A percentile compares a stretch with the other conserved stretches of the same genome.
Evolutionary conservation across 2,329 filamentous ascomycete species (phyloP).

Genomic region (Myrmaecium sp.): DNA sequence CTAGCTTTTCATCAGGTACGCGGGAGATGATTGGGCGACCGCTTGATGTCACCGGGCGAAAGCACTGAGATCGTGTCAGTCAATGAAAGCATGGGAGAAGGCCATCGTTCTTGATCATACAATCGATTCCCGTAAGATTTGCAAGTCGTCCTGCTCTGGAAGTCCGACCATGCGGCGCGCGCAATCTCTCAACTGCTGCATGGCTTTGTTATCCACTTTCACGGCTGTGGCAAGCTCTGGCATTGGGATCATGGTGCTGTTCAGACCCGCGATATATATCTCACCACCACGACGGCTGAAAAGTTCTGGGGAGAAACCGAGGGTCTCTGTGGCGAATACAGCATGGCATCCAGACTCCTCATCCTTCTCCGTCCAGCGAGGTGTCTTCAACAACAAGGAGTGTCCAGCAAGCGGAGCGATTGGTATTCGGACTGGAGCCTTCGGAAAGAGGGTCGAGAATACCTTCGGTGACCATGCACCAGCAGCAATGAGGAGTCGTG

Average conservation of each 20-base stretch:
- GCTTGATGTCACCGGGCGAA: conserved; percentile 48
- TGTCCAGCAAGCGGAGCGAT: conserved; percentile 51
- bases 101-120: conserved; percentile 9
- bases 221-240: conserved; percentile 38
- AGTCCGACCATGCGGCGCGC: conserved; percentile 32
- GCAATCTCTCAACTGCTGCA: conserved; percentile 33
- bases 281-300: conserved; percentile 51
- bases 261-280: conserved; percentile 59
- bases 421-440: conserved; percentile 34
- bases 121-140: conserved; percentile 46
- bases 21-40: conserved; percentile 47
- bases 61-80: conserved; percentile 32
- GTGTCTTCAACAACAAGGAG: conserved; percentile 49
- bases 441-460: conserved; percentile 48
- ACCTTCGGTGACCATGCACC: conserved; percentile 56
- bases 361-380: conserved; percentile 32
- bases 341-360: conserved; percentile 42
- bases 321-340: conserved; percentile 44
- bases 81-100: conserved; percentile 1
- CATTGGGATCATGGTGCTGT: conserved; percentile 42
- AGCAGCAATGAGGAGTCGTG: conserved; percentile 47
- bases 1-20: conserved; percentile 40
- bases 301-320: conserved; percentile 50
- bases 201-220: conserved; percentile 27
- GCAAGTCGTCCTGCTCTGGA: conserved; percentile 33